A percentile compares a stretch with the other conserved stretches of the same genome.
phyloP scores from a whole-genome alignment of 2,329 filamentous ascomycete genomes.

The Calonectria leucothoes region DNA sequence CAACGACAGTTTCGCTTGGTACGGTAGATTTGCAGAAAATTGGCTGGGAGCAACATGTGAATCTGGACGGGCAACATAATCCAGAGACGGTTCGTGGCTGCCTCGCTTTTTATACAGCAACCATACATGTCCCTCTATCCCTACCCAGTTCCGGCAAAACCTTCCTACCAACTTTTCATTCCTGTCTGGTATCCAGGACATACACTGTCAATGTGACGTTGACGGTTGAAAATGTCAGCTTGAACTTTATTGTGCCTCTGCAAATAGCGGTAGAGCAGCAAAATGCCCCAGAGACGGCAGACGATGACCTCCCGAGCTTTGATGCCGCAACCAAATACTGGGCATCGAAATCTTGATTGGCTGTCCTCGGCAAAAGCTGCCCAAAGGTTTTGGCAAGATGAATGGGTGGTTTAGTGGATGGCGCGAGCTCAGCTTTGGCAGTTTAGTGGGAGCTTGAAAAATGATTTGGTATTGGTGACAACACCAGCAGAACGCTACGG shows the following conservation, averaged over 20 bases:
- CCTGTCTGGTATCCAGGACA: not conserved
- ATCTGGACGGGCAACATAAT: not conserved
- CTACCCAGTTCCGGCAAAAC: not conserved
- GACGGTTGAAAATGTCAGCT: not conserved
- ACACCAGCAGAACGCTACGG: too few species aligned
- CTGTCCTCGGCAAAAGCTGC: not conserved
- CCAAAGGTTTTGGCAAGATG: too few species aligned
- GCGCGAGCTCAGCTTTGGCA: too few species aligned
- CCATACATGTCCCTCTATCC: not conserved
- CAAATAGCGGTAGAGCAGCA: not conserved
- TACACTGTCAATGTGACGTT: not conserved
- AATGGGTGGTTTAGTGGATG: too few species aligned
- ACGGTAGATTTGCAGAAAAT: not conserved
- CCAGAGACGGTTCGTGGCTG: not conserved
- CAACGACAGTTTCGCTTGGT: not conserved
- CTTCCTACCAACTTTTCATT: not conserved
- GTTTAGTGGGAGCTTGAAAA: too few species aligned
- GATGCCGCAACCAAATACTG: not conserved
- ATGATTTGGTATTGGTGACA: too few species aligned
- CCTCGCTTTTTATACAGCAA: not conserved
- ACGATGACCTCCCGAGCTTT: not conserved
- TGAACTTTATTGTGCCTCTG: not conserved
- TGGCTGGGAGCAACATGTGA: not conserved
- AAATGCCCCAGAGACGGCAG: not conserved
- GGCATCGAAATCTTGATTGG: not conserved